Evolutionary conservation across 495 filamentous ascomycete genomes (phyloP).

Genomic region (Penicillium dipodomyicola): DNA sequence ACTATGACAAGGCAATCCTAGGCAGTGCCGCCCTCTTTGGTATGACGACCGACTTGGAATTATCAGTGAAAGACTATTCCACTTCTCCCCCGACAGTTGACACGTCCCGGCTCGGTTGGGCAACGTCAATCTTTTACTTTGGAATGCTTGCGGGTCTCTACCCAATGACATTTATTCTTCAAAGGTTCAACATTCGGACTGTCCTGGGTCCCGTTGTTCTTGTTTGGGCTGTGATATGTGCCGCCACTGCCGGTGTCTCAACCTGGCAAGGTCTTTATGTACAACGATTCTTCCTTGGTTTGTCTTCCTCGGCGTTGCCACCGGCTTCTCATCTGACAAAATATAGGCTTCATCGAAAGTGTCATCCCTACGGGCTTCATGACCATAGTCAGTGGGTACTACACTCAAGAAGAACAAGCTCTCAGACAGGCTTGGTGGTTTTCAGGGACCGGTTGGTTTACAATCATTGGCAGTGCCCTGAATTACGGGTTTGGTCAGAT

Average conservation of each 20-base stretch:
- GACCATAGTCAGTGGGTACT: slow-evolving; percentile 61
- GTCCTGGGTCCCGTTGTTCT: slow-evolving; percentile 63
- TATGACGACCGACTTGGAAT: slow-evolving; percentile 66
- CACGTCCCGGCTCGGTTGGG: slow-evolving; percentile 67
- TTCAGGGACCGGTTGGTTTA: slow-evolving; percentile 62
- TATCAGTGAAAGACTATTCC: slow-evolving; percentile 51
- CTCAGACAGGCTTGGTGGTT: slow-evolving; percentile 71
- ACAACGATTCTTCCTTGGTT: slow-evolving; percentile 67
- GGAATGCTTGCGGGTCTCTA: slow-evolving; percentile 72
- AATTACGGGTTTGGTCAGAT: slow-evolving; percentile 73
- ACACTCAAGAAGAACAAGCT: slow-evolving; percentile 66
- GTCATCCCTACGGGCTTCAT: slow-evolving; percentile 69
- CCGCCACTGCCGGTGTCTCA: slow-evolving; percentile 64
- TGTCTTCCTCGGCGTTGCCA: background rate
- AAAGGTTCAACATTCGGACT: slow-evolving; percentile 61
- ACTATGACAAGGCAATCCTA: slow-evolving; percentile 77
- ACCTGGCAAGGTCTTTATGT: slow-evolving; percentile 62
- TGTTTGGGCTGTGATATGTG: slow-evolving; percentile 65
- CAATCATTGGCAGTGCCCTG: slow-evolving; percentile 62
- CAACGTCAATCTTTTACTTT: slow-evolving; percentile 77
- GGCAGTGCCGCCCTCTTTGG: slow-evolving; percentile 71
- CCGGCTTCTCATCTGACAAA: slow-evolving; percentile 2
- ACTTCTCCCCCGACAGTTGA: slow-evolving; percentile 55
- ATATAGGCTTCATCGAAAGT: slow-evolving; percentile 59
- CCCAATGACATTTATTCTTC: slow-evolving; percentile 66